These are phyloP conservation scores for Thielaviopsis ethacetica DNA, from an alignment of 2,329 filamentous ascomycete genomes.

Conservation along the genomic window DNA sequence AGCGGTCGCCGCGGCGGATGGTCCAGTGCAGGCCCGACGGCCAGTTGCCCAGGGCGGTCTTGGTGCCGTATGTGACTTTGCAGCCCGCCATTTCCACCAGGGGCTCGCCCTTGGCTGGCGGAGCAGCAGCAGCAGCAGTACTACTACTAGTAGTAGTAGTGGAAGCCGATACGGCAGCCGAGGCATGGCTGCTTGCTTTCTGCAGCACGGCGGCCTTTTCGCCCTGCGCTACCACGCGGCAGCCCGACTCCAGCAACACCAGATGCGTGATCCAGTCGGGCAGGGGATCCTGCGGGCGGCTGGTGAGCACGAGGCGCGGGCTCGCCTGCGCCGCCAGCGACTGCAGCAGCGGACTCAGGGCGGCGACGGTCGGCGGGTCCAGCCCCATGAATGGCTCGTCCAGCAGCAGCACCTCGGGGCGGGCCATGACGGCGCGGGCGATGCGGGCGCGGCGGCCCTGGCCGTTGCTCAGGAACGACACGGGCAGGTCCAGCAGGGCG, in stretches of 20 bases:
- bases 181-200: constrained; percentile 28
- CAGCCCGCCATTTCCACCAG: constrained; percentile 81
- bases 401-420: constrained; percentile 66
- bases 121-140: constrained; percentile 21
- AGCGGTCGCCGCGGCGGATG: constrained; percentile 67
- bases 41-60: constrained; percentile 71
- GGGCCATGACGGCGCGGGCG: constrained; percentile 63
- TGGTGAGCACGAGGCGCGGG: constrained; percentile 60
- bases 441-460: constrained; percentile 79
- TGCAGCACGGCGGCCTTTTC: constrained; percentile 43
- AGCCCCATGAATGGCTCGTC: constrained; percentile 96
- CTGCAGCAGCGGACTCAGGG: constrained; percentile 54
- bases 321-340: constrained; percentile 47
- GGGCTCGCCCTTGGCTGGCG: constrained; percentile 37
- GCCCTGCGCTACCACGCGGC: constrained; percentile 50
- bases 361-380: constrained; percentile 64
- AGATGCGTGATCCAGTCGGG: constrained; percentile 86
- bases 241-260: constrained; percentile 51
- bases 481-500: constrained; percentile 59
- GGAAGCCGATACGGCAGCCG: constrained; percentile 15
- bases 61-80: constrained; percentile 62
- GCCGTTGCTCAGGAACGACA: constrained; percentile 83
- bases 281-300: constrained; percentile 71
- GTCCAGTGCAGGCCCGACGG: constrained; percentile 63
- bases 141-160: constrained; percentile 21